Evolutionary conservation across 352 stramenopile species (phyloP), one percentile per base, ranked within the genome.

Genomic region (Phytophthora pluvialis): DNA sequence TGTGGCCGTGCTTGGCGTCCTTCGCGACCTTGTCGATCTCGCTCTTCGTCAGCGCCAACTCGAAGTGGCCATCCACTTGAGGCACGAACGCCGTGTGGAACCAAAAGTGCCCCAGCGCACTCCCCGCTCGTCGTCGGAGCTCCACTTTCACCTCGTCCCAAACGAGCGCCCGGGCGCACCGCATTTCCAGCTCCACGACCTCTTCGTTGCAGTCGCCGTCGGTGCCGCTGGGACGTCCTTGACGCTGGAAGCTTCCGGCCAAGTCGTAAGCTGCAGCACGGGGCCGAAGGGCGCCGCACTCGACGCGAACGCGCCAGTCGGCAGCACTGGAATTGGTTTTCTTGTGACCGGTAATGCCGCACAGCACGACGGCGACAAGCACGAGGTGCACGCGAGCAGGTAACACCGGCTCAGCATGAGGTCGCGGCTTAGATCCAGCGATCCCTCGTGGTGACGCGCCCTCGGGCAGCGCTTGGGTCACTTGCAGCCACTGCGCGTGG

Each of bases 11-110:
- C 53, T 93, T 93, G 57, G 55, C 57, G 60, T 93, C 83, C 56
- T 90, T 91, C 21, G 86, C 64, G 16, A 80, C 57, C 46, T 90
- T 88, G 77, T 93, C 83, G 46, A 93, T 90, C 66, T 89, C 83
- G 29, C 62, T 60, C 47, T 93, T 93, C 10, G 60, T 29, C 13
- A 92, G 28, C 36, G 50, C 43, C 11, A 93, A 58, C 64, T 81
- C 69, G 38, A 75, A 48, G 15, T 64, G 36, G 15, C 56, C 69
- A 9, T 43, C 26, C 6, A 64, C 63, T n/a, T 54, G 55, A 11
- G 53, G 36, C 16, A 93, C 52, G 33, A 93, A 93, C n/a, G 83
- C 65, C 8, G 83, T 89, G 70, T 93, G 83, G 65, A 93, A 88
- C 83, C 83, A 93, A 66, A 91, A 85, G 52, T 93, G 72, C 2